Conservation (phyloP, 352 stramenopile genomes). For the Paralagenidium karlingii region DNA sequence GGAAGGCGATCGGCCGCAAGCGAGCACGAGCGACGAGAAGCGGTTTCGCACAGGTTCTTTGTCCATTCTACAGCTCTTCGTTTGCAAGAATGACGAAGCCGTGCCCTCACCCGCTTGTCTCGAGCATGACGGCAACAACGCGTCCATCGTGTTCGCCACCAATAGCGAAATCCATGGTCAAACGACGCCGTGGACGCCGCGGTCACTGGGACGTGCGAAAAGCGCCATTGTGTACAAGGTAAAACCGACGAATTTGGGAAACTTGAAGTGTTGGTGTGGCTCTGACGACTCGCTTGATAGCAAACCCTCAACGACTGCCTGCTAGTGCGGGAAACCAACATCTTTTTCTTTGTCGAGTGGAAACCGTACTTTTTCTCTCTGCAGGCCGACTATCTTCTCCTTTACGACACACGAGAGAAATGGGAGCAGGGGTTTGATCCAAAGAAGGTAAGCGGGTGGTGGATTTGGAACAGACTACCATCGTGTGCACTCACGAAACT, state of each 20-base stretch:
- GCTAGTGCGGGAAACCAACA: conserved; percentile 61
- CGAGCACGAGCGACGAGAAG: no score
- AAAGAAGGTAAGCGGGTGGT: conserved; percentile 35
- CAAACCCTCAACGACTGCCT: conserved; percentile 81
- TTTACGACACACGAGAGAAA: conserved; percentile 66
- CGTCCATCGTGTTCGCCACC: conserved; percentile 57
- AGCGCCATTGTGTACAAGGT: conserved; percentile 82
- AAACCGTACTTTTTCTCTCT: conserved; percentile 72
- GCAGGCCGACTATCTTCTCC: conserved; percentile 61
- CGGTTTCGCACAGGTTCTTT: no score
- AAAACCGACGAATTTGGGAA: background rate
- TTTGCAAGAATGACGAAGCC: no score
- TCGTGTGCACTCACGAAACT: background rate
- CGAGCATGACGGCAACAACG: conserved; percentile 76
- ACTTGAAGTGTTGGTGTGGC: background rate
- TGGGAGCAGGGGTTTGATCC: conserved; percentile 75
- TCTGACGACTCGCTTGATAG: conserved; percentile 10
- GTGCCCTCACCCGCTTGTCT: no score
- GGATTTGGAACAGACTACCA: background rate
- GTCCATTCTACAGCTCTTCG: no score
- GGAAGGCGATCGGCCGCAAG: no score
- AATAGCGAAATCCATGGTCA: conserved; percentile 5
- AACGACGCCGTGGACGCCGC: conserved; percentile 65
- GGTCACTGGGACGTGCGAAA: conserved; percentile 71
- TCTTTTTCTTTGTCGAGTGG: conserved; percentile 79